Evolutionary conservation across 345 rosid genomes (phyloP).

Genomic region (Cardiospermum halicacabum): DNA sequence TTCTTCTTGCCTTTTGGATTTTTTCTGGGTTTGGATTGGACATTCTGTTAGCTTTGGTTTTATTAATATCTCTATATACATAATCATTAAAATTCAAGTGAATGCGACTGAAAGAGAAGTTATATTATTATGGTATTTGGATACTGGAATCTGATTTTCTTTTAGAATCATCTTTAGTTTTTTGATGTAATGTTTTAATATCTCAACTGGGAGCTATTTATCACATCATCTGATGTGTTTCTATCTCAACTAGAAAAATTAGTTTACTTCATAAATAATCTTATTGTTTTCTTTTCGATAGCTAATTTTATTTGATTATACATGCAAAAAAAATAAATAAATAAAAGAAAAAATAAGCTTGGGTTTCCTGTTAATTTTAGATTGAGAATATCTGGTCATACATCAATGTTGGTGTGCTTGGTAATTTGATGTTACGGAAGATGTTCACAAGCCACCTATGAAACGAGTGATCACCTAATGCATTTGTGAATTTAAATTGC

Average conservation of each 20-base stretch:
- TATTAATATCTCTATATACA: neutral
- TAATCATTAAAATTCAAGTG: neutral
- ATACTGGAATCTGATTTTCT: conserved; percentile 9
- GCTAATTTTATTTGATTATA: neutral
- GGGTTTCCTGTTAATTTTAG: conserved; percentile 3
- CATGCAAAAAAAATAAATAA: neutral
- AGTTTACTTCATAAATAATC: neutral
- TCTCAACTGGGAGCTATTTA: neutral
- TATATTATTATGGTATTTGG: neutral
- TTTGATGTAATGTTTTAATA: neutral
- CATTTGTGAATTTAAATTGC: neutral
- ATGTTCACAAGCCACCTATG: conserved; percentile 11
- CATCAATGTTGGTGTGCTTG: conserved; percentile 18
- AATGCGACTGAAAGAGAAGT: neutral
- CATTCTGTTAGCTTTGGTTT: neutral
- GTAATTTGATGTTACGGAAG: conserved; percentile 14
- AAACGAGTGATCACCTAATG: neutral
- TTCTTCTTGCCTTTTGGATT: neutral
- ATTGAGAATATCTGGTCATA: conserved; percentile 18
- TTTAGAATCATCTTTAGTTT: neutral
- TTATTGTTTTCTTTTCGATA: neutral
- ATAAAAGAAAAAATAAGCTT: neutral
- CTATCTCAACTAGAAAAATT: neutral
- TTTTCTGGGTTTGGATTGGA: neutral
- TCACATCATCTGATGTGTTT: neutral